phyloP scores from a whole-genome alignment of 2,329 filamentous ascomycete species.

The Ophiosphaerella narmari region DNA sequence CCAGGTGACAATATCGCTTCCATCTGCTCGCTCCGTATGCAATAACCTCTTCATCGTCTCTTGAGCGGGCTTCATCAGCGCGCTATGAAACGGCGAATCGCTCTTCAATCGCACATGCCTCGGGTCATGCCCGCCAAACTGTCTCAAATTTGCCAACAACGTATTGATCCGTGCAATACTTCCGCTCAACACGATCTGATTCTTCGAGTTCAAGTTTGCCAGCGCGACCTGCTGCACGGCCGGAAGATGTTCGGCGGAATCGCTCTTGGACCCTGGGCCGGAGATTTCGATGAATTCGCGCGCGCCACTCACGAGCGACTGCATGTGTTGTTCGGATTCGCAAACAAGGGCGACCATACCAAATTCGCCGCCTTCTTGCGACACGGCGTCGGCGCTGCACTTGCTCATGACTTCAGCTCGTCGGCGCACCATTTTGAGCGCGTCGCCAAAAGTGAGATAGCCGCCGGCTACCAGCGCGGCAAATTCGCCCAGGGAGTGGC shows the following conservation, averaged over 20 bases:
- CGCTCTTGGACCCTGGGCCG: constrained; percentile 67
- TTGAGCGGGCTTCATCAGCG: constrained; percentile 86
- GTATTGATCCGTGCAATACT: constrained; percentile 81
- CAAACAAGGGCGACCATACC: constrained; percentile 95
- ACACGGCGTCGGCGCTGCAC: constrained; percentile 69
- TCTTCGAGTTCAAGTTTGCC: constrained; percentile 93
- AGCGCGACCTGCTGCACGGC: constrained; percentile 86
- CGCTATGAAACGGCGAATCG: constrained; percentile 88
- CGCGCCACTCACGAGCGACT: constrained; percentile 71
- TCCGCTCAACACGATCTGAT: constrained; percentile 92
- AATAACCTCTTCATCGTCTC: constrained; percentile 73
- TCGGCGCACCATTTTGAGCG: constrained; percentile 73
- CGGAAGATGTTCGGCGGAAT: constrained; percentile 69
- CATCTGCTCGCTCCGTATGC: constrained; percentile 59
- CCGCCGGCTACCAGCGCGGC: constrained; percentile 85
- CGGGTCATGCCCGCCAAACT: constrained; percentile 91
- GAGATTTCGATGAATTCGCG: constrained; percentile 77
- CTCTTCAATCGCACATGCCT: constrained; percentile 84
- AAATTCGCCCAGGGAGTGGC: constrained; percentile 92
- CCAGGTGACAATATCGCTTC: constrained; percentile 72
- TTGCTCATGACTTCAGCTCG: constrained; percentile 83
- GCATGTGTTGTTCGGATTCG: constrained; percentile 73
- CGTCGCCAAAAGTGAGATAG: constrained; percentile 77
- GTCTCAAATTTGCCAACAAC: constrained; percentile 80
- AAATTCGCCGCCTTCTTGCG: constrained; percentile 76